Evolutionary conservation across 306 rosid species (phyloP), one percentile per base, ranked within the genome.

Genomic region (cucumber (Cucumis sativus)): DNA sequence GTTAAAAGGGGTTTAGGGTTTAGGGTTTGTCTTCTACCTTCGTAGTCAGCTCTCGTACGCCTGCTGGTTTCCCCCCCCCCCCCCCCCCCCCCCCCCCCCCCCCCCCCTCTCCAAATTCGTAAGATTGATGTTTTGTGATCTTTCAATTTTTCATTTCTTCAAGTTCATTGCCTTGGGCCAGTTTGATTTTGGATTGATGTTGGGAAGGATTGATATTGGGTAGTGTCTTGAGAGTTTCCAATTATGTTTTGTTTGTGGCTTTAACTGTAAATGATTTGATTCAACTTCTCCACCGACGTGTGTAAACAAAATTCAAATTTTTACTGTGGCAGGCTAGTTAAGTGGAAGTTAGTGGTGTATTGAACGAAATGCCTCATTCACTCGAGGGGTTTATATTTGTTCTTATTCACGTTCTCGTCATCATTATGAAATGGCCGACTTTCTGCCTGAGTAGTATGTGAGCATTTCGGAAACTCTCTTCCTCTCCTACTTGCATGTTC

Each of bases 381-480:
- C 33, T 12, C 75, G 11, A 43, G 13, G 20, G 39, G 3, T 51
- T 15, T 77, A 35, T 40, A 2, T 58, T 54, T 64, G 55, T 61
- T 51, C 20, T 74, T 40, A 40, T 28, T 52, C 56, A 8, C 83
- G 51, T 86, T 68, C 80, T 88, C 73, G 35, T 62, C 77, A 8
- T 84, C 62, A 7, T 85, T 14, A 60, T 84, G 58, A 67, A 41
- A 74, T 66, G 81, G 35, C 87, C 88, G 59, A 81, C 77, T 75
- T 84, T 83, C 75, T 81, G 90, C 85, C 57, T 77, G 23, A 88
- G 82, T 70, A 84, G 82, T 64, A 17, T 23, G 95, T 88, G 21
- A 82, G 96, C 83, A 74, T 61, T 77, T 58, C 43, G 10, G 21
- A 33, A 21, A 74, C 61, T 35, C 70, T 55, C 70, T 78, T 43